A percentile compares a stretch with the other conserved stretches of the same genome.
phyloP scores from a whole-genome alignment of 1,284 basidiomycete species.

The Stereum hirsutum region DNA sequence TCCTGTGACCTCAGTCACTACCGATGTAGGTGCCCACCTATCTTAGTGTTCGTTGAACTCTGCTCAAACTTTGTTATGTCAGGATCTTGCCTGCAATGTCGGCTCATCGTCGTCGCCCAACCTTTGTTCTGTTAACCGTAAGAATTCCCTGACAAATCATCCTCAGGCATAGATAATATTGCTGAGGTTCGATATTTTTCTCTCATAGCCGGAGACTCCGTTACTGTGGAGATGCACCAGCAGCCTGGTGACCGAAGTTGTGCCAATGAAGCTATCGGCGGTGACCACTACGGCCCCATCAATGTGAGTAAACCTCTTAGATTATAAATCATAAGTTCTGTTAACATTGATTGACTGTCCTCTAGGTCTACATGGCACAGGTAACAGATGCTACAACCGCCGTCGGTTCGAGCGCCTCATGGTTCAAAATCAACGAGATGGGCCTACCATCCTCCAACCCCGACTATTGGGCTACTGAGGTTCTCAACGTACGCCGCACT shows the following conservation, averaged over 20 bases:
- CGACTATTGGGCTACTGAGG: constrained; percentile 15
- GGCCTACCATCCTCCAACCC: constrained; percentile 37
- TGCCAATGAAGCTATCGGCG: constrained; percentile 34
- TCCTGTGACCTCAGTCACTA: constrained; percentile 34
- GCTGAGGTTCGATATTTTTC: background rate
- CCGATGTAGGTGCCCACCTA: constrained; percentile 18
- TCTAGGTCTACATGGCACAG: constrained; percentile 36
- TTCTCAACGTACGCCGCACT: constrained; percentile 24
- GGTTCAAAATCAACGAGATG: constrained; percentile 46
- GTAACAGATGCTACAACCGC: constrained; percentile 37
- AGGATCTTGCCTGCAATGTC: constrained; percentile 42
- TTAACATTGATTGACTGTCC: too few relatives aligned
- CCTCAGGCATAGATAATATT: background rate
- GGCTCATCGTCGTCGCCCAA: constrained; percentile 22
- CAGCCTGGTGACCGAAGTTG: constrained; percentile 38
- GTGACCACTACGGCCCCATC: constrained; percentile 39
- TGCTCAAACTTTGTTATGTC: background rate
- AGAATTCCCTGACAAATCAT: background rate
- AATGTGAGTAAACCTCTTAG: constrained; percentile 14
- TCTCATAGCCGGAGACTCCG: constrained; percentile 37
- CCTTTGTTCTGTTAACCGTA: constrained; percentile 33
- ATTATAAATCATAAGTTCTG: background rate
- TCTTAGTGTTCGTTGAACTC: background rate
- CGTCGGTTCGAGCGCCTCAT: constrained; percentile 29
- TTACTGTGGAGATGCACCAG: constrained; percentile 48